Base-by-base conservation (phyloP, 345 rosid genomes). In the Melastoma malabathricum region DNA sequence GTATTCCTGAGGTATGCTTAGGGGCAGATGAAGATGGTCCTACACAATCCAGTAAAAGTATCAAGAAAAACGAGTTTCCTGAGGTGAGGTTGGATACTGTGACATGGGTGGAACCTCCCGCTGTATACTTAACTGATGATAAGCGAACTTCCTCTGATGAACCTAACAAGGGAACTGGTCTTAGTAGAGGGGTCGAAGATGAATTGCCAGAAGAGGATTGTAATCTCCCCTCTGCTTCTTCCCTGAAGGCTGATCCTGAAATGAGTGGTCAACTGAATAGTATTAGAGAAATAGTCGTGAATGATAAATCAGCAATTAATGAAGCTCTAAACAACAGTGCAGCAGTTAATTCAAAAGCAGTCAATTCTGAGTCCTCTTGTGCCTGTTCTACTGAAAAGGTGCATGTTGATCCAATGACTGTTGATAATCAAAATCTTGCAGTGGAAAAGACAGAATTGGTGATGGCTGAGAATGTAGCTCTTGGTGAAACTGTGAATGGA, bases 11-110 rank as follows among this genome's bases (percentile, higher is more conserved):
- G 63, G 70, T 58, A 51, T 74, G 31, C 54, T 61, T 76, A 66
- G 71, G 63, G 49, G 48, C 46, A 62, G 81, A 73, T 61, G 56
- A 70, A 58, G 84, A 75, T 64, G 69, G 50, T 62, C 66, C 62
- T 64, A 63, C 69, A 16, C 64, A 61, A 72, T 69, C 68, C 66
- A 62, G 57, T 8, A 47, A 44, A 27, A 60, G 67, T 56, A 72
- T 53, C 39, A 59, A 65, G 47, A 76, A 69, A 65, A 59, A 22
- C 61, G 67, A 63, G 64, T 61, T 57, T 44, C 50, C 70, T 44
- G 74, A 59, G 51, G 75, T 54, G 61, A 68, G 62, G 59, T 52
- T 64, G 67, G 81, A 76, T 62, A 56, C 48, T 59, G 43, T 56
- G 3, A 67, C 55, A 10, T 79, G 58, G 54, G 65, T 52, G 43